Evolutionary conservation across 345 rosid genomes (phyloP), one percentile per base, ranked within the genome.

Genomic region (Lepidium sativum): DNA sequence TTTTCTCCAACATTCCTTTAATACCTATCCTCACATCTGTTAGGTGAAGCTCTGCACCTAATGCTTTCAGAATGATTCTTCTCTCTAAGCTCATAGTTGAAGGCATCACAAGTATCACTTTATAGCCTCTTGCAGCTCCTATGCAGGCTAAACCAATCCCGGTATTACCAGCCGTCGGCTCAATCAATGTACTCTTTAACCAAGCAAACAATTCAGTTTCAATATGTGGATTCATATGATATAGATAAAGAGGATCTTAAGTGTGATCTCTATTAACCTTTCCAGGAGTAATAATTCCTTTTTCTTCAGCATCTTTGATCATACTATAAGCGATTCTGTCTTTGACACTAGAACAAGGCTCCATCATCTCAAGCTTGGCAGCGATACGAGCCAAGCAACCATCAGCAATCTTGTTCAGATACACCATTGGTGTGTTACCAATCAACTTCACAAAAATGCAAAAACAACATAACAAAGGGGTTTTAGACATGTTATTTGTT

Each of bases 231-330:
- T n/a, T n/a, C n/a, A n/a, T n/a, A n/a, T n/a, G n/a, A n/a, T n/a
- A n/a, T n/a, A n/a, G n/a, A n/a, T n/a, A n/a, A n/a, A n/a, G n/a
- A n/a, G n/a, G n/a, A n/a, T n/a, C n/a, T n/a, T n/a, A n/a, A n/a
- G n/a, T n/a, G n/a, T n/a, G n/a, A n/a, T n/a, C n/a, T n/a, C n/a
- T n/a, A 11, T 8, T 18, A 35, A 86, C 92, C 82, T 86, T 72
- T 51, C 84, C 87, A 2, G 91, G 84, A 6, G 67, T 75, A n/a
- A 87, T 87, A 34, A 84, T 31, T 27, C 88, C 88, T 74, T 73
- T 79, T 0, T 81, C 91, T 76, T 87, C 95, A 14, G 91, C 95
- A 73, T 83, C 91, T 67, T 74, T 80, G 64, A 87, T 83, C 91
- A 85, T 87, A 50, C 81, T 75, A 25, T 80, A 71, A 0, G 78